Evolutionary conservation across 306 rosid species (phyloP), one percentile per base, ranked within the genome.

Genomic region (Lablab purpureus): DNA sequence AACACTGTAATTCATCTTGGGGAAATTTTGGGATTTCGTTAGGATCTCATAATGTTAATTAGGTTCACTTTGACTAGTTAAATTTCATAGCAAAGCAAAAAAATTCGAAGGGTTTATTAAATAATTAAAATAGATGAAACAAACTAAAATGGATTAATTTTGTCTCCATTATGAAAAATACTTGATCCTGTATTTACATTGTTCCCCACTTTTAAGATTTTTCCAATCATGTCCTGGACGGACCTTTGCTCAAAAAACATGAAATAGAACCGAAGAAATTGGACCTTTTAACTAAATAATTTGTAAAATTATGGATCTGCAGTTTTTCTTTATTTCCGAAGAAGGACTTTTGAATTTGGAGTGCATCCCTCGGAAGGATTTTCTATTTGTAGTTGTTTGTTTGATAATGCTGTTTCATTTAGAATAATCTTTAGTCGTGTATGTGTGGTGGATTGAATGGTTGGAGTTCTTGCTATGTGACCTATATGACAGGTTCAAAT

Each of bases 311-410:
- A 23, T 45, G 23, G 49, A 77, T 76, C n/a, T 49, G 30, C 19
- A 30, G 32, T 67, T 74, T 37, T 40, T 58, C 68, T 52, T 41
- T 64, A 52, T 19, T 27, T 41, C 36, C 46, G n/a, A 71, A 27
- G 22, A 43, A 18, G 59, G 34, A 11, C 12, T 66, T 47, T 63
- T 27, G 46, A 28, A 19, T 63, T 47, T 41, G 50, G 64, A 34
- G 54, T 3, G 13, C 18, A 14, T 58, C 40, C 27, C 27, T 60
- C 4, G 11, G 75, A 77, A 21, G 37, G 40, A 60, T 60, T 79
- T 30, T 32, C 36, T 25, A 67, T 67, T 68, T 43, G 25, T 43
- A 45, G 50, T 34, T 40, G 18, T 27, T 55, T 55, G 55, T 41
- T 49, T 40, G 36, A 34, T 36, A 56, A 28, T 54, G 47, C n/a